Base-by-base conservation (phyloP, 2,329 filamentous ascomycete genomes). In the Fusarium globosum region DNA sequence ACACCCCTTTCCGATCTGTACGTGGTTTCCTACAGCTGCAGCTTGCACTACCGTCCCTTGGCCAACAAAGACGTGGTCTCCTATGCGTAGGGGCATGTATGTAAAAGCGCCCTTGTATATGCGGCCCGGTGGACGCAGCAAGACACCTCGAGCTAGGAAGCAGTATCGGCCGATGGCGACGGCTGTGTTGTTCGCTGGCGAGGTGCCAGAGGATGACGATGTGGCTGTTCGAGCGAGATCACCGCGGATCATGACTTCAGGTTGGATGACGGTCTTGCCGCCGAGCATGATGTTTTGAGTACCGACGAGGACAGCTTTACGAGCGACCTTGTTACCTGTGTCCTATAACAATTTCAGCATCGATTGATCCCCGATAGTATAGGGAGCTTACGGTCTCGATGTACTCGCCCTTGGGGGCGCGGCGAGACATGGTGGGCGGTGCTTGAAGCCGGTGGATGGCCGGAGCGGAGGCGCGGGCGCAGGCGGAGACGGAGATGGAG, bases 231-330 rank as follows among this genome's bases (percentile, higher is more conserved):
- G 89, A 48, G 92, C 88, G 23, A 99, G 89, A 80, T 99, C 96
- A 49, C 96, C 96, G 53, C 96, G 92, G 80, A 99, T 94, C 83
- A 96, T 95, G 77, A 95, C 96, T 80, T 97, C 95, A 71, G 95
- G 93, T 87, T 97, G 95, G 80, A 99, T 97, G 71, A 98, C 94
- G 2, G 95, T 97, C 84, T 94, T 97, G 72, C 96, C 96, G 76
- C 95, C 96, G 4, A 99, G 92, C 83, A 97, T 97, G 84, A 99
- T 98, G 84, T 98, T 97, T 77, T 97, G 95, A 28, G 96, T 98
- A 78, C 96, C 96, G 79, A 97, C 93, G 77, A 99, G 94, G 80
- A 93, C 92, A 71, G 94, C 94, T 76, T 94, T 94, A 75, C 96
- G 94, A 43, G 95, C 96, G 79, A 99, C 96, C 86, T 98, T 98